Evolutionary conservation across 352 stramenopile species (phyloP).

Genomic region (Pythium phragmiticola): DNA sequence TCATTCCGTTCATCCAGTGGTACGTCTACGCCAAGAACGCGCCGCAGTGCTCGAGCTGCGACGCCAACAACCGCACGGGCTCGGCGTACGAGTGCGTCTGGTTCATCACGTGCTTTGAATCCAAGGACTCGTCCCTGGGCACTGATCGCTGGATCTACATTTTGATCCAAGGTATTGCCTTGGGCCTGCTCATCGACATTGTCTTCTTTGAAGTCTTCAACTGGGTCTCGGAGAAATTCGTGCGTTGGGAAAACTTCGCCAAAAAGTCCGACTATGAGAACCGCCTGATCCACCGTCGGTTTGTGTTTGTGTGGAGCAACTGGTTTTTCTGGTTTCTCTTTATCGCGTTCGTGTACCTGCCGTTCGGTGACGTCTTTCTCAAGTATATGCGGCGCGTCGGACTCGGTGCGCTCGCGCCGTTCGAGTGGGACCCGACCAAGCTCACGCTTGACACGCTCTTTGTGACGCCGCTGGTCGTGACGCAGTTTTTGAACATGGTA

Average conservation of each 20-base stretch:
- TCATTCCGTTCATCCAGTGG: constrained; percentile 89
- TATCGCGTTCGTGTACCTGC: constrained; percentile 89
- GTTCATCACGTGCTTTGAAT: constrained; percentile 85
- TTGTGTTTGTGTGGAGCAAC: constrained; percentile 91
- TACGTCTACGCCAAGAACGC: constrained; percentile 89
- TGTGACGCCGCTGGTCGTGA: constrained; percentile 86
- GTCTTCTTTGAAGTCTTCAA: constrained; percentile 90
- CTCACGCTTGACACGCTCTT: constrained; percentile 87
- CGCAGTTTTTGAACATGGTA: constrained; percentile 87
- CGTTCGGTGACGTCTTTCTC: constrained; percentile 75
- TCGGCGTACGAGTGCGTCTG: constrained; percentile 66
- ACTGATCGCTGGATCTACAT: constrained; percentile 91
- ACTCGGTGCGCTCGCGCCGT: constrained; percentile 58
- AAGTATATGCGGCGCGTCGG: constrained; percentile 48
- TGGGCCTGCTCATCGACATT: constrained; percentile 87
- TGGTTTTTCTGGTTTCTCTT: constrained; percentile 93
- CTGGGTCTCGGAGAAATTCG: constrained; percentile 86
- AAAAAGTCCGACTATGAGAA: constrained; percentile 89
- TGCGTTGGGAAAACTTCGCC: constrained; percentile 84
- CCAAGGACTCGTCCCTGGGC: constrained; percentile 60
- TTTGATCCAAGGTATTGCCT: constrained; percentile 74
- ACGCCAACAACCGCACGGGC: constrained; percentile 30
- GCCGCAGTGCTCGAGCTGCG: constrained; percentile 62
- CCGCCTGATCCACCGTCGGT: constrained; percentile 81
- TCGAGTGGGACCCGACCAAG: constrained; percentile 65